Base-by-base conservation (phyloP, 805 yeast genomes). In the Scheffersomyces ergatensis region DNA sequence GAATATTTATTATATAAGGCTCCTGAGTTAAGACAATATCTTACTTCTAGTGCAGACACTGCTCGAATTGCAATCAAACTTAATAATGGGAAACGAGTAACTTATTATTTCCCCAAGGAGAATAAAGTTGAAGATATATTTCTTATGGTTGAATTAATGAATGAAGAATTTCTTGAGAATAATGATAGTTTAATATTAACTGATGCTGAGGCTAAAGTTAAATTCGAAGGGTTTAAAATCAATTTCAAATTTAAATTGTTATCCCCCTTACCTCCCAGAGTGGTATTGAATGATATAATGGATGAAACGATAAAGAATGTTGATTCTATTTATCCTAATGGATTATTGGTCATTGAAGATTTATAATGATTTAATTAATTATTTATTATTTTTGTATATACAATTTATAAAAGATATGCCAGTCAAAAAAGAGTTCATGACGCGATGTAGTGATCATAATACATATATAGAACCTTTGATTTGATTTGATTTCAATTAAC, bases 11-110 rank as follows among this genome's bases (percentile, higher is more conserved):
- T 51, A 20, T 61, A 58, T 53, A 58, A 55, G 44, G 51, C 56
- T 24, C 53, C 56, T 6, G 37, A 41, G 9, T 55, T 59, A 40
- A 58, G 65, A 47, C 45, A 55, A 49, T 5, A 45, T 9, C 40
- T 45, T 26, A 32, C 42, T 1, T 51, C 47, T 8, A 20, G 42
- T 3, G 39, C 37, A 13, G 62, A 51, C 20, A 48, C 41, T 23
- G 82, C 93, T 8, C 75, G 84, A 30, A 67, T 92, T 2, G 90
- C 93, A 1, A 74, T 92, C 8, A 74, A 92, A 48, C 55, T 87
- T 31, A 74, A 75, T 1, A 63, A 70, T 43, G 95, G 95, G 2
- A 69, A 68, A 36, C 74, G 97, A 43, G 55, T 78, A 5, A 62
- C 66, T 0, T 40, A 55, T 13, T 48, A 42, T 21, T 67, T 68